Percentiles rank a stretch among this genome's conserved stretches.
Conservation (phyloP, 495 filamentous ascomycete genomes). For the Umbilicaria muhlenbergii region DNA sequence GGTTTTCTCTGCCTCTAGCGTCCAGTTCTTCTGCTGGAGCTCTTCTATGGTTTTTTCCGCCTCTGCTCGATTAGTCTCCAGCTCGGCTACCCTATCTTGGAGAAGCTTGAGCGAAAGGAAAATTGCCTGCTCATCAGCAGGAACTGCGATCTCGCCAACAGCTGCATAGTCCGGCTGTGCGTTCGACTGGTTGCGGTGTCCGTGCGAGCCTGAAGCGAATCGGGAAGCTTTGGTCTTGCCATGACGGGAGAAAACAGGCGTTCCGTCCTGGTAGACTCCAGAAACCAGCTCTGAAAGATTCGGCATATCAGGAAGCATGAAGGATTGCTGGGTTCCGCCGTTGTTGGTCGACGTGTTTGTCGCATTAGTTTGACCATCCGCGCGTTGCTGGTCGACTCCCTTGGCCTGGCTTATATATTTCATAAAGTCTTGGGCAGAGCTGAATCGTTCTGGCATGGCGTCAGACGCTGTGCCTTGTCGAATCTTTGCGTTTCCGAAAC, state of each 20-base stretch:
- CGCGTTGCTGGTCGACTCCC: constrained; percentile 2
- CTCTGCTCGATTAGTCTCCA: constrained; percentile 45
- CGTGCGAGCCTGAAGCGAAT: constrained; percentile 29
- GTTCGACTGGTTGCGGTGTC: neutral
- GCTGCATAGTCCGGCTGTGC: constrained; percentile 19
- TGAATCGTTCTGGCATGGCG: constrained; percentile 10
- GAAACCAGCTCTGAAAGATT: constrained; percentile 60
- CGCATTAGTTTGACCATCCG: too few species aligned
- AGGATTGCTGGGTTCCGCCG: constrained; percentile 35
- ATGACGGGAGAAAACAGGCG: constrained; percentile 41
- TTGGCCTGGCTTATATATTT: neutral
- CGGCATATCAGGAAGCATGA: constrained; percentile 50
- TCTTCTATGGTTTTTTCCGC: constrained; percentile 38
- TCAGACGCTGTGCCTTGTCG: constrained; percentile 2
- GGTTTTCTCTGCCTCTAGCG: constrained; percentile 31
- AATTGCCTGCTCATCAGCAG: constrained; percentile 52
- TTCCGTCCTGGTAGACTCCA: constrained; percentile 49
- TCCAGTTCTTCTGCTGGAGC: constrained; percentile 38
- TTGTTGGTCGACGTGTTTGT: neutral
- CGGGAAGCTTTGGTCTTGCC: constrained; percentile 35
- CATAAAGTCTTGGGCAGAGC: constrained; percentile 3
- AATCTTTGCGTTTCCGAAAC: constrained; percentile 29
- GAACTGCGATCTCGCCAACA: constrained; percentile 46
- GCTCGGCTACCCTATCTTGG: constrained; percentile 45
- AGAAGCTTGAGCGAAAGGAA: constrained; percentile 51